Percentiles rank a stretch among this genome's conserved stretches.
Conservation (phyloP, 306 rosid genomes). For the Inga oerstediana region DNA sequence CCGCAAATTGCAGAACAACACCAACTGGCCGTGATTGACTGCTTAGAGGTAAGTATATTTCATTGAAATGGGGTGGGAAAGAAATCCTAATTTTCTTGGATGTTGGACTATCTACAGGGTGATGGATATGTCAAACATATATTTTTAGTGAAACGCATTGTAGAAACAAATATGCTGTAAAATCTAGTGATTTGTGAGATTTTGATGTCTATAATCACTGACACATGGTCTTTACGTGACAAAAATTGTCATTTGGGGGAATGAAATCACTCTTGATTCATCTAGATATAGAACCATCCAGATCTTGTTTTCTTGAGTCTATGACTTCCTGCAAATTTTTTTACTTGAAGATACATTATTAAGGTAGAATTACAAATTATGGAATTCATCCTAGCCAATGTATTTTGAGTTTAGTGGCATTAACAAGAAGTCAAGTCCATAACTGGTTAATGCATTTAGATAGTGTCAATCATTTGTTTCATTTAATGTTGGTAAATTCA, state of each 20-base stretch:
- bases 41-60: slow-evolving; percentile 80
- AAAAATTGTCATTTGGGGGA: neutral
- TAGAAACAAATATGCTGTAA: slow-evolving; percentile 2
- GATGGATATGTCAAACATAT: neutral
- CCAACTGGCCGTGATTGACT: slow-evolving; percentile 96
- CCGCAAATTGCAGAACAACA: slow-evolving; percentile 94
- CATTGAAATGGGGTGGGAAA: slow-evolving; percentile 11
- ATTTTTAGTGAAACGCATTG: neutral
- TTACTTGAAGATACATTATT: neutral
- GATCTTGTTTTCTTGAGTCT: neutral
- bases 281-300: neutral
- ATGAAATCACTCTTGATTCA: neutral
- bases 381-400: neutral
- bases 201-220: slow-evolving; percentile 9
- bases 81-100: neutral
- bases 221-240: neutral
- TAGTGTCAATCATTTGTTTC: neutral
- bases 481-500: neutral
- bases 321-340: neutral
- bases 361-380: neutral
- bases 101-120: neutral
- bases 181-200: neutral
- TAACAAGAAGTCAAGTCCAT: neutral
- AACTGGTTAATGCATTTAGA: neutral
- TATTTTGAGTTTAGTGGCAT: neutral